Evolutionary conservation across 2,329 filamentous ascomycete species (phyloP), one percentile per base, ranked within the genome.

Genomic region (Annulohypoxylon truncatum): DNA sequence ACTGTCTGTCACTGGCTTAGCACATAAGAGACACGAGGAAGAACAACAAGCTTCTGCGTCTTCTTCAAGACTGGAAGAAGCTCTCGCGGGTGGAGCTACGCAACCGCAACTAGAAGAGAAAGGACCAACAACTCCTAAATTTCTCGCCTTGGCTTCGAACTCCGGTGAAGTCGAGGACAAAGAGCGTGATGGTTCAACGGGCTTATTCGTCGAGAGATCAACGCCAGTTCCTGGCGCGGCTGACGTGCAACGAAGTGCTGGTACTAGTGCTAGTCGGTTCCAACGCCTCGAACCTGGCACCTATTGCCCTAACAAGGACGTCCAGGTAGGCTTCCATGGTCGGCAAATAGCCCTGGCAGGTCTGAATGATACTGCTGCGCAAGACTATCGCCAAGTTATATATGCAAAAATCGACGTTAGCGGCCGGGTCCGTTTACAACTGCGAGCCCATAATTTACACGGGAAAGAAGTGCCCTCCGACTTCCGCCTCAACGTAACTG

Each of bases 271-370:
- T 48, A 18, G 26, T 29, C 44, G 44, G 9, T 22, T 51, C 26
- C 59, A 53, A n/a, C 59, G 50, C 47, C 55, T 67, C n/a, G 26
- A 22, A 33, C 40, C 55, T 10, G 59, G 54, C 10, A 60, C 64
- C 51, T 67, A 62, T 44, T 13, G 20, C 5, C 20, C 44, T n/a
- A 54, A 55, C 5, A 35, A 54, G 54, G 28, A 35, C 12, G 31
- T 67, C 33, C 15, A 24, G 2, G 10, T 67, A 28, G 59, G 64
- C 3, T 67, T 59, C 54, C 48, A 60, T 33, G 13, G 22, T 35
- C 44, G 44, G 7, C 64, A 67, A 38, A 1, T 63, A 33, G 13
- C n/a, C 1, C 4, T 55, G 15, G 50, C 38, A 13, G 59, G 59
- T 3, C 15, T 26, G 15, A 67, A 67, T 35, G 26, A 26, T 2